Base-by-base conservation (phyloP, 2,329 filamentous ascomycete genomes). In the Colletotrichum graminicola region DNA sequence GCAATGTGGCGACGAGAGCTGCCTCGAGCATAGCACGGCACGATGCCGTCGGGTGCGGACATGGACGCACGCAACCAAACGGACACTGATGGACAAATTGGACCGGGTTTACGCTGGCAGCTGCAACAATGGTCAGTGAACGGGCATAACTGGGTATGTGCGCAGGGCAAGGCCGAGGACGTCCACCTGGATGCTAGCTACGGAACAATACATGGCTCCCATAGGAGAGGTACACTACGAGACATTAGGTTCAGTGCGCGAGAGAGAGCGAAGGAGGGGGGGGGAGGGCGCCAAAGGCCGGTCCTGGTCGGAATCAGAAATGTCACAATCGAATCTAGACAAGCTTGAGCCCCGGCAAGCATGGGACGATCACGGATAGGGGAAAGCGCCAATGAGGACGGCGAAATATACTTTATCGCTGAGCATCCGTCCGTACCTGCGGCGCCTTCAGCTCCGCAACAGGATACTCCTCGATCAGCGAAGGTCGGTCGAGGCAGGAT, bases 331-430 rank as follows among this genome's bases (percentile, higher is more conserved):
- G 59, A 47, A 62, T 62, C 51, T 26, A 29, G 66, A 59, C 66
- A 65, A 62, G 59, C 43, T 29, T 34, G 45, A 36, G 59, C 59
- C 43, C 29, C 21, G 11, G 43, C 59, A 45, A 49, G 57, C 26
- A 63, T 63, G 49, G 65, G 65, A 67, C 47, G 64, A 67, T 67
- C 45, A 54, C 47, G 34, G 47, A 67, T 55, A 64, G 66, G 73
- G 41, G 45, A 49, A 57, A 47, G 47, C 47, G 47, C 47, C 36
- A 41, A 49, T 51, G 23, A 39, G 43, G 26, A 21, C 61, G 32
- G 32, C 36, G 23, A 34, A 43, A 60, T 32, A 23, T 41, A 18
- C 55, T 49, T 62, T 14, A 34, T 62, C 62, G 12, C 52, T 55
- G 52, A 14, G 52, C 18, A 55, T 36, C 52, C 52, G 52, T 55